Base-by-base conservation (phyloP, 1,284 basidiomycete species). In the Fomitopsis pinicola region DNA sequence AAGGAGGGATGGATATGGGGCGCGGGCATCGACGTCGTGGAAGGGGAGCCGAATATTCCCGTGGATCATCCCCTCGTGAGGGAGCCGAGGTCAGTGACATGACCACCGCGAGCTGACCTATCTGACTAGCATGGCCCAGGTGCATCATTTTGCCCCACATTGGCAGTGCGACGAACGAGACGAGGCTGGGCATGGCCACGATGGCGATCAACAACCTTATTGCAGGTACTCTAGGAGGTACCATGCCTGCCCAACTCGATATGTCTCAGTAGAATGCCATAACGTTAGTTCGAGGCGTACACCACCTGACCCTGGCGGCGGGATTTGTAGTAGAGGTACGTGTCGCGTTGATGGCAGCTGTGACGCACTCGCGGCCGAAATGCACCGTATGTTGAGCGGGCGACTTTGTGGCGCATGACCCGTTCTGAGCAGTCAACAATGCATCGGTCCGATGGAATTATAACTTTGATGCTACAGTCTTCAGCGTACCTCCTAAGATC, bases 11-110 rank as follows among this genome's bases (percentile, higher is more conserved):
- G 87, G 82, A 91, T 98, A 46, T 97, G 91, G 80, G 95, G 89
- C 26, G 97, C 97, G 0, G 97, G 94, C 0, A 70, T 99, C 6
- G 97, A 99, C 73, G 97, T 98, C 38, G 86, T 98, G 12, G 94
- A 95, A 66, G 94, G 93, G 36, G 97, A 99, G 74, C 97, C 97
- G 0, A 77, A 90, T 54, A 81, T 98, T 36, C 69, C 75, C 0
- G 74, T 77, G 2, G 87, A 92, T 67, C 94, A 98, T 73, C 88
- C 91, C 1, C 75, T 98, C 48, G 86, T 97, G 42, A 83, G 83
- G 67, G 86, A 94, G 62, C 85, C 87, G 7, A 82, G 85, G 85
- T 92, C 67, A 70, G 84, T 72, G 7, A 12, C 58, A 14, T 59
- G 4, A 54, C 35, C 38, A 3, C 42, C 54, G 30, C 52, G 44